phyloP scores from a whole-genome alignment of 371 early-diverging fungal genomes.

The Capillidium rhysosporum region DNA sequence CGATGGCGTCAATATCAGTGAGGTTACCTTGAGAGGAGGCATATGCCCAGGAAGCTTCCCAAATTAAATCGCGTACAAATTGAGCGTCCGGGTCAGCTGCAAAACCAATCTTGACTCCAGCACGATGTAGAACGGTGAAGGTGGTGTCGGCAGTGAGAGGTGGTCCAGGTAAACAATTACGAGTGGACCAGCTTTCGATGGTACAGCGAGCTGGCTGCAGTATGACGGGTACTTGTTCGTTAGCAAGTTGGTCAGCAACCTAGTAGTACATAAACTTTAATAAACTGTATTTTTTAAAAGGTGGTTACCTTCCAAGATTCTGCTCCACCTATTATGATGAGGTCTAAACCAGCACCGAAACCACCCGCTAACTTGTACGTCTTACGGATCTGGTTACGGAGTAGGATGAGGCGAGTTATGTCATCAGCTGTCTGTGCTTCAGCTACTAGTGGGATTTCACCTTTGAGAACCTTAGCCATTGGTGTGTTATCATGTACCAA shows the following conservation, averaged over 20 bases:
- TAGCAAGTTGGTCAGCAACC: constrained; percentile 33
- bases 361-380: neutral
- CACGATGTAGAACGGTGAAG: constrained; percentile 27
- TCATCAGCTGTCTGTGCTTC: constrained; percentile 42
- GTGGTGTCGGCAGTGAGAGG: constrained; percentile 35
- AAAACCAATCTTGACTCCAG: constrained; percentile 44
- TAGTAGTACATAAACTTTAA: constrained; percentile 13
- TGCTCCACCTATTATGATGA: constrained; percentile 34
- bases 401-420: constrained; percentile 33
- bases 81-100: constrained; percentile 28
- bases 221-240: constrained; percentile 34
- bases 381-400: constrained; percentile 20
- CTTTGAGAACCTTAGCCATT: constrained; percentile 23
- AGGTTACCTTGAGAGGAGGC: constrained; percentile 22
- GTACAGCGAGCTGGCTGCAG: constrained; percentile 42
- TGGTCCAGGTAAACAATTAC: constrained; percentile 35
- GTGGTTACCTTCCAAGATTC: constrained; percentile 23
- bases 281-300: neutral
- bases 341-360: constrained; percentile 19
- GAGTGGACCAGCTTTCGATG: constrained; percentile 39
- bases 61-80: constrained; percentile 38
- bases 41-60: constrained; percentile 60
- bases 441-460: constrained; percentile 37
- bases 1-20: constrained; percentile 36
- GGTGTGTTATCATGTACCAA: constrained; percentile 5